Evolutionary conservation across 441 rosid genomes (phyloP).

Genomic region (Populus trichocarpa): DNA sequence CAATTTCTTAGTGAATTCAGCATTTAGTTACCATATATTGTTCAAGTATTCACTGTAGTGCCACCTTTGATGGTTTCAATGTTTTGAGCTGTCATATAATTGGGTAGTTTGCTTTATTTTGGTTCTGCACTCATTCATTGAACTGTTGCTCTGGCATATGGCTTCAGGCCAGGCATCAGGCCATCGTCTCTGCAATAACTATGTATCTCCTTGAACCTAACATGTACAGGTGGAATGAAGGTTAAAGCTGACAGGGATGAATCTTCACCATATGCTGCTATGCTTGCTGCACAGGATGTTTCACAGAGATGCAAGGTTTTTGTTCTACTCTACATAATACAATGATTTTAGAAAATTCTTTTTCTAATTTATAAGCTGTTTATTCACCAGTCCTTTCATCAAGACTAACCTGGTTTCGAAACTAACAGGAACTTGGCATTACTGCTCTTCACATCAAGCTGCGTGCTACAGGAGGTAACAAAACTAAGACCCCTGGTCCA

Average conservation of each 20-base stretch:
- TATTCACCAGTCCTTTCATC: background rate
- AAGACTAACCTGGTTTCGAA: background rate
- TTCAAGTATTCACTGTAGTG: background rate
- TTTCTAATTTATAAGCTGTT: background rate
- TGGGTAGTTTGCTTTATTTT: background rate
- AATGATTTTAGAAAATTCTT: background rate
- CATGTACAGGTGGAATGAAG: constrained; percentile 72
- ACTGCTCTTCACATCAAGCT: constrained; percentile 91
- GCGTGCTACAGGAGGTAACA: constrained; percentile 89
- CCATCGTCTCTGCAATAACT: background rate
- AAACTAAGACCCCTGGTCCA: constrained; percentile 88
- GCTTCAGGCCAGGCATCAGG: background rate
- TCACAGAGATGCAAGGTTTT: constrained; percentile 74
- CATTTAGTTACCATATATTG: background rate
- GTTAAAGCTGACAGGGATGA: constrained; percentile 89
- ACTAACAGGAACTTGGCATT: constrained; percentile 72
- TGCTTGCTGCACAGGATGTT: constrained; percentile 93
- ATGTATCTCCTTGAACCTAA: background rate
- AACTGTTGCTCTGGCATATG: background rate
- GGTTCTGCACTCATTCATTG: background rate
- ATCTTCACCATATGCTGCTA: constrained; percentile 87
- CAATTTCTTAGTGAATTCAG: background rate
- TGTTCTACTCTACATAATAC: background rate
- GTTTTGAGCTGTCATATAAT: background rate
- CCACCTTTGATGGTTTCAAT: no score